Evolutionary conservation across 1,139 yeast species (phyloP).

Genomic region (Debaryomyces subglobosus): DNA sequence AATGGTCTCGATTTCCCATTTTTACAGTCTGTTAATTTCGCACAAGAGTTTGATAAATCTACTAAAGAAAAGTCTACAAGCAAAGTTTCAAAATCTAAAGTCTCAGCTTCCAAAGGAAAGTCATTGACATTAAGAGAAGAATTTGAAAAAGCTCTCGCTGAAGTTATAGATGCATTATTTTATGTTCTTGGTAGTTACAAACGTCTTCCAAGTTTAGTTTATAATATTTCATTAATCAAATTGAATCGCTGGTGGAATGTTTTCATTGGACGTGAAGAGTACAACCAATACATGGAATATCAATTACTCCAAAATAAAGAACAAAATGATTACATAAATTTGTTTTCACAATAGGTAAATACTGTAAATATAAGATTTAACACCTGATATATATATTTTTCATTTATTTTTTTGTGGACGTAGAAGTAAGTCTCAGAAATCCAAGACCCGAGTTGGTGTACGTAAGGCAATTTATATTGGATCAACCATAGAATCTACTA

Average conservation of each 20-base stretch:
- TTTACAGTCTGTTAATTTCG: conserved; percentile 15
- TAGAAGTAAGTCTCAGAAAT: not conserved
- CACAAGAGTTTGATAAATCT: not conserved
- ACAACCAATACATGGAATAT: conserved; percentile 21
- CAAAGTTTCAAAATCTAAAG: conserved; percentile 14
- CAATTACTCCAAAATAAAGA: conserved; percentile 15
- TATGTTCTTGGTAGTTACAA: conserved; percentile 71
- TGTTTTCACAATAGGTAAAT: conserved; percentile 11
- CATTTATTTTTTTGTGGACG: too few species aligned
- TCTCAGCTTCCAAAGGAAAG: not conserved
- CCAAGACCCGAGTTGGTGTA: not conserved
- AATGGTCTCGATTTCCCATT: conserved; percentile 49
- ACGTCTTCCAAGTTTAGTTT: conserved; percentile 67
- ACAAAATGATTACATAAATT: conserved; percentile 18
- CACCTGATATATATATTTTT: too few species aligned
- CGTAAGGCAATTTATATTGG: not conserved
- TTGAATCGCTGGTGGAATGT: conserved; percentile 68
- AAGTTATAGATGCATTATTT: conserved; percentile 62
- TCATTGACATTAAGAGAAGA: conserved; percentile 38
- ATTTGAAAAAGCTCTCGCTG: conserved; percentile 55
- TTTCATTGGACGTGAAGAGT: conserved; percentile 61
- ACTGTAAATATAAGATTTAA: conserved; percentile 4
- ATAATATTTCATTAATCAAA: conserved; percentile 51
- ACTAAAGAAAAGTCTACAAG: conserved; percentile 5
- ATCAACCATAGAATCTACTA: not conserved